A percentile compares a stretch with the other conserved stretches of the same genome.
phyloP scores from a whole-genome alignment of 176 grass and related monocot species.

The Tillandsia fasciculata region DNA sequence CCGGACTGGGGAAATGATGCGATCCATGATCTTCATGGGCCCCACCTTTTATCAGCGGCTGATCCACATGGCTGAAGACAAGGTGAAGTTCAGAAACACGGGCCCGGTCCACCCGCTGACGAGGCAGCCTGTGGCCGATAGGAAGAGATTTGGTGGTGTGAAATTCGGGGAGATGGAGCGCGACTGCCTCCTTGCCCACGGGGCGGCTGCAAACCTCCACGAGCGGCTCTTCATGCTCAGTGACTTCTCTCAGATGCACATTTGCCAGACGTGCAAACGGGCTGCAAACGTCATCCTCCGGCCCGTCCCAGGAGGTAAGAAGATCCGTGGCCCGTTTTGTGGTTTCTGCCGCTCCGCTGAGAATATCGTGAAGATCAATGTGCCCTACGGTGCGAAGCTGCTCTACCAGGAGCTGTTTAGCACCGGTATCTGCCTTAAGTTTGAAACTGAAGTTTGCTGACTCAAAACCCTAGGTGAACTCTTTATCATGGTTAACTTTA shows the following conservation, averaged over 20 bases:
- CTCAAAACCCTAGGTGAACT: background rate
- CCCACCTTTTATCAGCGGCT: conserved; percentile 88
- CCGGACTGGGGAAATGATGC: conserved; percentile 63
- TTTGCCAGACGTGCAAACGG: conserved; percentile 54
- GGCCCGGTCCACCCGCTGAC: conserved; percentile 88
- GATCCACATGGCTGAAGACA: conserved; percentile 89
- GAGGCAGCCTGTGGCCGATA: conserved; percentile 66
- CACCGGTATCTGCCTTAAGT: conserved; percentile 91
- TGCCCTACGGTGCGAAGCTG: conserved; percentile 81
- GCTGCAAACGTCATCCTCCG: conserved; percentile 72
- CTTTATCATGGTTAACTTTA: too few species aligned
- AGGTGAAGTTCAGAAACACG: conserved; percentile 94
- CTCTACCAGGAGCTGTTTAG: conserved; percentile 92
- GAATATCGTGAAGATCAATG: conserved; percentile 58
- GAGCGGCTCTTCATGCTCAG: conserved; percentile 80
- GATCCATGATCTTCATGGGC: conserved; percentile 71
- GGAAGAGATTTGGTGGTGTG: conserved; percentile 82
- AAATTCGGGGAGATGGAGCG: conserved; percentile 97
- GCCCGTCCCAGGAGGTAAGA: conserved; percentile 34
- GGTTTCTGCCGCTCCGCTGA: conserved; percentile 58
- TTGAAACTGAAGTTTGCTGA: conserved; percentile 67
- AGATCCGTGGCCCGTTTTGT: conserved; percentile 69
- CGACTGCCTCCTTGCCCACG: conserved; percentile 85
- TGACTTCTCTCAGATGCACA: conserved; percentile 73
- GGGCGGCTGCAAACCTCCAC: conserved; percentile 74